A percentile compares a stretch with the other conserved stretches of the same genome.
Conservation (phyloP, 306 rosid genomes). For the Acacia crassicarpa region DNA sequence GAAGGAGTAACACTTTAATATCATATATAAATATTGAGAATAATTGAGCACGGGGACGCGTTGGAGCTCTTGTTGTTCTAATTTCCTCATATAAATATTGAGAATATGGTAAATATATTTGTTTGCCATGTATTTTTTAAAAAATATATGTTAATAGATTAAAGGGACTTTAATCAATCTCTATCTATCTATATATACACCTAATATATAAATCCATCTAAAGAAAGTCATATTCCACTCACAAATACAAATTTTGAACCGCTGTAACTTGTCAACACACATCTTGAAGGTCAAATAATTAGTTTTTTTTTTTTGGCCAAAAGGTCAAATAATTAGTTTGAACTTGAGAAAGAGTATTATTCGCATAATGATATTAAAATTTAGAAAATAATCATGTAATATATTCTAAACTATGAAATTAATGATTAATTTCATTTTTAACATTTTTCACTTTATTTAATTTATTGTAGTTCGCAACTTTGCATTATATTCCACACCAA, state of each 20-base stretch:
- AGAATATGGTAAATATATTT: too few relatives aligned
- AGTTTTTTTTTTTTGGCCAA: too few relatives aligned
- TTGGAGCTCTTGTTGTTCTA: neutral
- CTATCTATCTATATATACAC: too few relatives aligned
- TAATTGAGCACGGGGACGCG: neutral
- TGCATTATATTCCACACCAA: neutral
- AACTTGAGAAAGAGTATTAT: neutral
- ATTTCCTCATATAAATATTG: too few relatives aligned
- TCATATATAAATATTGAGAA: neutral
- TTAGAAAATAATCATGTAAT: neutral
- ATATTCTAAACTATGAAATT: neutral
- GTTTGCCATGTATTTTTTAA: too few relatives aligned
- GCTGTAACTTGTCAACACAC: neutral
- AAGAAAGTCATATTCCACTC: neutral
- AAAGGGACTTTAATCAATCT: too few relatives aligned
- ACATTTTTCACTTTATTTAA: neutral
- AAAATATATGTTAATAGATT: too few relatives aligned
- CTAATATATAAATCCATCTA: too few relatives aligned
- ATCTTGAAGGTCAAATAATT: neutral
- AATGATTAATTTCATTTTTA: neutral
- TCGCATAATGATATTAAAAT: neutral
- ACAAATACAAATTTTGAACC: neutral
- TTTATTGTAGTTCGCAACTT: neutral
- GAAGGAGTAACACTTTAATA: neutral
- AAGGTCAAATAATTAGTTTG: neutral